phyloP scores from a whole-genome alignment of 768 basidiomycete species.

The Amanita subjunquillea region DNA sequence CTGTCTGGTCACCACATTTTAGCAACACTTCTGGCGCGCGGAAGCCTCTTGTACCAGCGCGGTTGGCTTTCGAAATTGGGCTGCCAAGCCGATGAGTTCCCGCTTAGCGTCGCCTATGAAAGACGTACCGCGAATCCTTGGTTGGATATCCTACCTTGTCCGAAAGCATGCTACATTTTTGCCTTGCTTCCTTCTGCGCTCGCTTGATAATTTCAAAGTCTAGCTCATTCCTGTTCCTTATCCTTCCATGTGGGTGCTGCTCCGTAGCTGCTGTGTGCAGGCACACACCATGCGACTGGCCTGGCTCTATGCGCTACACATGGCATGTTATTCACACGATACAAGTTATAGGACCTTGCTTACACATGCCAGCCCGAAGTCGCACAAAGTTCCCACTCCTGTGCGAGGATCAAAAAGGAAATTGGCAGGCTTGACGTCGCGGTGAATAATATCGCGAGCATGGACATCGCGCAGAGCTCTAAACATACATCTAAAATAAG shows the following conservation, averaged over 20 bases:
- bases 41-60: slow-evolving; percentile 95
- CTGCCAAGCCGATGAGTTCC: slow-evolving; percentile 21
- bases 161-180: slow-evolving; percentile 38
- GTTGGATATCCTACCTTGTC: slow-evolving; percentile 74
- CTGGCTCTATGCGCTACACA: slow-evolving; percentile 45
- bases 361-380: slow-evolving; percentile 94
- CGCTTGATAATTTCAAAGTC: slow-evolving; percentile 40
- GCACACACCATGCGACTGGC: slow-evolving; percentile 46
- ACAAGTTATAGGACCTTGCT: slow-evolving; percentile 13
- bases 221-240: slow-evolving; percentile 31
- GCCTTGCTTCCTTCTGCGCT: slow-evolving; percentile 50
- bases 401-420: slow-evolving; percentile 86
- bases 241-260: slow-evolving; percentile 60
- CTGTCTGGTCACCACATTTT: slow-evolving; percentile 89
- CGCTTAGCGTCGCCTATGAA: not conserved
- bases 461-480: slow-evolving; percentile 87
- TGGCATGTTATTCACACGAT: not conserved
- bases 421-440: slow-evolving; percentile 97
- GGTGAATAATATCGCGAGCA: slow-evolving; percentile 79
- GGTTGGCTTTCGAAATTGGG: slow-evolving; percentile 83
- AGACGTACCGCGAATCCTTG: slow-evolving; percentile 57
- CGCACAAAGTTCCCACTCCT: slow-evolving; percentile 79
- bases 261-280: slow-evolving; percentile 63
- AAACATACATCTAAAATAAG: slow-evolving; percentile 87
- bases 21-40: slow-evolving; percentile 93